Conservation (phyloP, 2,329 filamentous ascomycete species). For the Keithomyces neogunnii region DNA sequence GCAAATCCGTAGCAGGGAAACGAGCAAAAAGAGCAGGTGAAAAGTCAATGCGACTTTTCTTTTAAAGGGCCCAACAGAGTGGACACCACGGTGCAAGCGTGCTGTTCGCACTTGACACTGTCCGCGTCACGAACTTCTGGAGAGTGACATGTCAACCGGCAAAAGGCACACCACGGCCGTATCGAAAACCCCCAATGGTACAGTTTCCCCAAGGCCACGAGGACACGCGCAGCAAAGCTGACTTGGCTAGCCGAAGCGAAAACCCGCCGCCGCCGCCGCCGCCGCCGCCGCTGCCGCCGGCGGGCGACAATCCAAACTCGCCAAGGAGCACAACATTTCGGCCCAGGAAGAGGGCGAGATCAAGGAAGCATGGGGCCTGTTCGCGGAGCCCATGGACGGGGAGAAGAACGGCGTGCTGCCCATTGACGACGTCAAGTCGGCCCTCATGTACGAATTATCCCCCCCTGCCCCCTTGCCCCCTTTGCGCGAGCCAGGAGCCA, state of each 20-base stretch:
- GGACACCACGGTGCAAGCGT: neutral
- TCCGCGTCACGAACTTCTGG: neutral
- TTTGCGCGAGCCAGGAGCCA: no score
- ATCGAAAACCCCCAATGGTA: neutral
- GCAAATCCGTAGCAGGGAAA: no score
- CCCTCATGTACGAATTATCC: constrained; percentile 52
- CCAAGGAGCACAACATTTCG: constrained; percentile 81
- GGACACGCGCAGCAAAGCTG: neutral
- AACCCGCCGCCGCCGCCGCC: constrained; percentile 25
- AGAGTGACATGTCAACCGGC: neutral
- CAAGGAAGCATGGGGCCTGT: constrained; percentile 79
- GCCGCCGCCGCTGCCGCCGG: constrained; percentile 20
- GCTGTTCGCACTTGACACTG: neutral
- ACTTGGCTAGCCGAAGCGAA: constrained; percentile 36
- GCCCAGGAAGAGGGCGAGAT: constrained; percentile 84
- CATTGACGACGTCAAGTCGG: constrained; percentile 59
- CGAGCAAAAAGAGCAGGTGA: no score
- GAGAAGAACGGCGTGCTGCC: constrained; percentile 66
- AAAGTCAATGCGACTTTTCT: no score
- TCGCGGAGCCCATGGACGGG: constrained; percentile 60
- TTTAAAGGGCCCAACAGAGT: no score
- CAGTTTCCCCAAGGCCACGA: no score
- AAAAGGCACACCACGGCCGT: neutral
- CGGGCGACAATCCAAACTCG: constrained; percentile 71
- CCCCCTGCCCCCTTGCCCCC: no score